These are phyloP conservation scores for Pistacia atlantica DNA, from an alignment of 345 rosid species.

Conservation along the genomic window DNA sequence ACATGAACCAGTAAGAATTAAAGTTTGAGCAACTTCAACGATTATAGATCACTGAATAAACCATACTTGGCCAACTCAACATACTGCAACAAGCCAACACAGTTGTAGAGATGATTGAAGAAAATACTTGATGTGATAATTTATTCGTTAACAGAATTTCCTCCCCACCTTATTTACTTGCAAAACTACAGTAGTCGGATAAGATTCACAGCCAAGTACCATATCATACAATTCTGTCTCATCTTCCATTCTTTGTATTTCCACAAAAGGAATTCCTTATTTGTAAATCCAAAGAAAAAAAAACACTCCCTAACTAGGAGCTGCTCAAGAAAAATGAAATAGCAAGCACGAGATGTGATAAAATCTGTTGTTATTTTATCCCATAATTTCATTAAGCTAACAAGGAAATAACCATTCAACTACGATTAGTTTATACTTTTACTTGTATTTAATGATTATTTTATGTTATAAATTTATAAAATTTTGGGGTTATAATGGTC, in stretches of 20 bases:
- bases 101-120: not conserved
- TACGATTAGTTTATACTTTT: no score
- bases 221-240: not conserved
- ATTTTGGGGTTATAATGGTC: no score
- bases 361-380: no score
- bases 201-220: slow-evolving; percentile 4
- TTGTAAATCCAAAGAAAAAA: not conserved
- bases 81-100: not conserved
- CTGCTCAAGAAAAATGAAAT: not conserved
- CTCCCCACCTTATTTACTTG: not conserved
- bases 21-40: not conserved
- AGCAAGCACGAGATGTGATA: not conserved
- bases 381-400: no score
- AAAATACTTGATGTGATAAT: not conserved
- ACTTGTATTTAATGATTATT: no score
- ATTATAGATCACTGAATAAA: not conserved
- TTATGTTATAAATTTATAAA: no score
- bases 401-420: no score
- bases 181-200: not conserved
- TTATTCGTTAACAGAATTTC: not conserved
- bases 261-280: not conserved
- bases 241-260: not conserved
- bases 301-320: not conserved
- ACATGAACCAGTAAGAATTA: slow-evolving; percentile 24
- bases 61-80: not conserved